Evolutionary conservation across 73 alveolate genomes (phyloP).

Genomic region (Paramecium octaurelia): DNA sequence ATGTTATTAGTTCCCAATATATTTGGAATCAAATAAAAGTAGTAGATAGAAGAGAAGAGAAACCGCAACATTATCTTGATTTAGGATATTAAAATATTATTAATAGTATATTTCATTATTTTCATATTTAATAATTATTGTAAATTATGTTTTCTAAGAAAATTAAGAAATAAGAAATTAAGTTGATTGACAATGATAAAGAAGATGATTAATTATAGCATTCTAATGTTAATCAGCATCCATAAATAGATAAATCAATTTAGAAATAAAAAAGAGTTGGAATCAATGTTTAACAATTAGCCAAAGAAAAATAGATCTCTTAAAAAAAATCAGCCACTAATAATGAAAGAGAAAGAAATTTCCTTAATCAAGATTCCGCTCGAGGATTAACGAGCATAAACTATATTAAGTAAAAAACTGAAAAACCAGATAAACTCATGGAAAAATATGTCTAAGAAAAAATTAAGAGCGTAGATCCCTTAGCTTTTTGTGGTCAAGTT

Average conservation of each 20-base stretch:
- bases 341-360: not conserved
- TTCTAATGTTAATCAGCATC: not conserved
- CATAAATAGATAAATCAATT: not conserved
- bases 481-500: not conserved
- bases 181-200: not conserved
- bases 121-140: not conserved
- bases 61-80: constrained; percentile 51
- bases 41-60: constrained; percentile 63
- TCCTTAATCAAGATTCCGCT: not conserved
- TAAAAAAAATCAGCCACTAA: not conserved
- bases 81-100: not conserved
- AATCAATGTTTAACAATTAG: not conserved
- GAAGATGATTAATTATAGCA: not conserved
- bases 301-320: not conserved
- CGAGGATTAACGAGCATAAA: constrained; percentile 14
- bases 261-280: not conserved
- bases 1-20: constrained; percentile 22
- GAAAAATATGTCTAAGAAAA: constrained; percentile 43
- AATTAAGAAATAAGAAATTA: not conserved
- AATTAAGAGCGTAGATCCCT: not conserved
- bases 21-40: constrained; percentile 53
- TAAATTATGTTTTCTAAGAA: not conserved
- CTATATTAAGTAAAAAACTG: not conserved
- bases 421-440: constrained; percentile 32
- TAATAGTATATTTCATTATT: not conserved